Evolutionary conservation across 2,329 filamentous ascomycete species (phyloP).

Genomic region (Rachicladosporium sp.): DNA sequence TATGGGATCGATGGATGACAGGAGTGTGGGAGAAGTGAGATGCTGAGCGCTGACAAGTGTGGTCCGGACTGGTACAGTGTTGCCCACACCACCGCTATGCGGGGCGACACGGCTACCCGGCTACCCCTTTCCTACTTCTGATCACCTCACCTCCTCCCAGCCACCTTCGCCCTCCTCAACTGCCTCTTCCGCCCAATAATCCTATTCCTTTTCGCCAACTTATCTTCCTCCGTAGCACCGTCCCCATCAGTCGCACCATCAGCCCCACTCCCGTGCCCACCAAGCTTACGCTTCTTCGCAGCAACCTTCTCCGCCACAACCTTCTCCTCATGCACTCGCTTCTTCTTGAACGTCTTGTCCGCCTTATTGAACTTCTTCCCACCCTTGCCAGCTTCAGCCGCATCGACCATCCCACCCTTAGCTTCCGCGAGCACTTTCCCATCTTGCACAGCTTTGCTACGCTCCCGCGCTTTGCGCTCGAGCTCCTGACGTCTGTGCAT

Average conservation of each 20-base stretch:
- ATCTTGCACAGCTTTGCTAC: constrained; percentile 22
- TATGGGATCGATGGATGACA: no score
- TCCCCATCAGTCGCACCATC: constrained; percentile 22
- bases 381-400: constrained; percentile 7
- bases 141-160: constrained; percentile 10
- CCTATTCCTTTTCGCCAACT: constrained; percentile 52
- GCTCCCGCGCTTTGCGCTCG: constrained; percentile 44
- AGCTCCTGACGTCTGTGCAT: constrained; percentile 62
- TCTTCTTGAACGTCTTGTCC: constrained; percentile 7
- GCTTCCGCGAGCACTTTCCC: constrained; percentile 3
- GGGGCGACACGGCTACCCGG: no score
- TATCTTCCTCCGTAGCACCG: constrained; percentile 33
- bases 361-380: constrained; percentile 7
- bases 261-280: background rate
- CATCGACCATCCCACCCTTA: background rate
- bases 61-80: no score
- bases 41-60: no score
- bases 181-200: constrained; percentile 79
- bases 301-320: constrained; percentile 8
- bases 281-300: constrained; percentile 17
- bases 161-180: constrained; percentile 39
- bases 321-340: constrained; percentile 6
- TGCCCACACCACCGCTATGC: no score
- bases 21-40: no score
- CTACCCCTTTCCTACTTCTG: no score